Percentiles rank a stretch among this genome's conserved stretches.
Conservation (phyloP, 2,329 filamentous ascomycete species). For the Ophiostoma montium region DNA sequence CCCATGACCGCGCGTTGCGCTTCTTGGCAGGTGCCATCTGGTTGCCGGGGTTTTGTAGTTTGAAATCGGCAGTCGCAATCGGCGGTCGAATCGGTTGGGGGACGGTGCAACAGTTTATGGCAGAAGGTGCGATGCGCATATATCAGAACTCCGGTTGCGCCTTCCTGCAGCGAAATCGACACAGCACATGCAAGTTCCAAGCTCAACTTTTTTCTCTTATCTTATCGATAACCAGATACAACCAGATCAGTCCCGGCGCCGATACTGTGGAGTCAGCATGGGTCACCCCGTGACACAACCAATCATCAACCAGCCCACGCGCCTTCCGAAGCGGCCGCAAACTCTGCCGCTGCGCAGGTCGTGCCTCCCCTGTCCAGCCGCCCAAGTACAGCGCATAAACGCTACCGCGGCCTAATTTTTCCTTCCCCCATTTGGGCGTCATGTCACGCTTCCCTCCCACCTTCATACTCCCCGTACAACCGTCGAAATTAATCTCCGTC, state of each 20-base stretch:
- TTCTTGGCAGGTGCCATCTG: slow-evolving; percentile 20
- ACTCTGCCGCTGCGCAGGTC: background rate
- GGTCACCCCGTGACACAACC: background rate
- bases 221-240: slow-evolving; percentile 3
- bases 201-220: slow-evolving; percentile 8
- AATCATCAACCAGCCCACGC: slow-evolving; percentile 17
- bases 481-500: background rate
- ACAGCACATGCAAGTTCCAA: background rate
- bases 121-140: background rate
- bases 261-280: background rate
- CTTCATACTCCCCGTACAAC: background rate
- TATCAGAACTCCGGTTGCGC: background rate
- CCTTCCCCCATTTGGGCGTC: slow-evolving; percentile 5
- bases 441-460: slow-evolving; percentile 7
- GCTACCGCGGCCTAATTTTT: slow-evolving; percentile 6
- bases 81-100: background rate
- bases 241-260: background rate
- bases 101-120: background rate
- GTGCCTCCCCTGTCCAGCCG: background rate
- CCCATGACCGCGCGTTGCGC: slow-evolving; percentile 45
- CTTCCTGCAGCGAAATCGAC: background rate
- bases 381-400: background rate
- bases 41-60: background rate
- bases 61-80: no score
- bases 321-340: slow-evolving; percentile 8